Base-by-base conservation (phyloP, 176 grass and related monocot species). In the Tuctoria greenei region DNA sequence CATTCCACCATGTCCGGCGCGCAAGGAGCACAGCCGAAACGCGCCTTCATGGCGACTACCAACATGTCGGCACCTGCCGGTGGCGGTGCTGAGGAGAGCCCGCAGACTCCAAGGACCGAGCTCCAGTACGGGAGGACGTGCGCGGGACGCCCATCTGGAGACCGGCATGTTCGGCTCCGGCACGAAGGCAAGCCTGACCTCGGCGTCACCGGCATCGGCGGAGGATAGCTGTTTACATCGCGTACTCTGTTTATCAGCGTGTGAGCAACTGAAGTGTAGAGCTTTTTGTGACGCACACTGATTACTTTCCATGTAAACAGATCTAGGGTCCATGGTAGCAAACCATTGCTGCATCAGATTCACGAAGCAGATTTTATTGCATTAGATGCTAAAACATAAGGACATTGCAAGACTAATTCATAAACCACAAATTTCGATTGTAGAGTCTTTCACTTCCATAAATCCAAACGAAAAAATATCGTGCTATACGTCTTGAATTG, bases 21-120 rank as follows among this genome's bases (percentile, higher is more conserved):
- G 20, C 92, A 89, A 73, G 92, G 92, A 58, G 92, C 89, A 47
- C 86, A 87, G 67, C 92, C 92, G 0, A 88, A 88, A 83, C 86
- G 86, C 20, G 73, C 83, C n/a, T 79, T 84, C 65, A 93, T 85
- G 25, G 83, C 90, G 51, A 91, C 93, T 52, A 93, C 85, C 36
- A 87, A 93, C 80, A 58, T 61, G 16, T 88, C 88, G 25, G 45
- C 73, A n/a, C 0, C 56, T 1, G 61, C 70, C 5, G 51, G 56
- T 9, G 23, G 20, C 8, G 23, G 26, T 23, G 49, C 23, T 17
- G 67, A 88, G 64, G 79, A 88, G 59, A 27, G 49, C 24, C 52
- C 50, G 44, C 65, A 75, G 73, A 23, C 50, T 47, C 68, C 83
- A 0, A 74, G 66, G 60, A 82, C 82, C 17, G 79, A 78, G 21